Conservation (phyloP, 2,329 filamentous ascomycete genomes). For the Trichoderma polysporum region DNA sequence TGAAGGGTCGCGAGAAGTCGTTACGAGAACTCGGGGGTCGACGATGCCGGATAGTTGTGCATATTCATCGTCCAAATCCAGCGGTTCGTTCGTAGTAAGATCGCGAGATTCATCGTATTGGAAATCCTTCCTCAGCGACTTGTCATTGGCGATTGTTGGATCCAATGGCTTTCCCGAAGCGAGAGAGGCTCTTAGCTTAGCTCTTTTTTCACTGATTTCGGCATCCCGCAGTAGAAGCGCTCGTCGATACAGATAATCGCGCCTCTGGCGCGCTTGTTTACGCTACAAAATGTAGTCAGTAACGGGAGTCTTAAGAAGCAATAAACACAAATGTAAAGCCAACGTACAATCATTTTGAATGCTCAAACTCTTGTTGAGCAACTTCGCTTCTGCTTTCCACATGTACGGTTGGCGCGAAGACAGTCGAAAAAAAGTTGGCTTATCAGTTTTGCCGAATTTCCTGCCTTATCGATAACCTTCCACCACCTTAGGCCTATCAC, state of each 20-base stretch:
- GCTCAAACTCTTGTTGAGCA: not conserved
- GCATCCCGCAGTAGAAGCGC: constrained; percentile 86
- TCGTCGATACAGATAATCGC: constrained; percentile 76
- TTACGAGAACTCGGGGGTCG: constrained; percentile 85
- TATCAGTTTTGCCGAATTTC: not conserved
- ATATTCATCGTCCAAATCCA: constrained; percentile 87
- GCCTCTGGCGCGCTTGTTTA: constrained; percentile 44
- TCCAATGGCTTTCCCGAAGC: constrained; percentile 87
- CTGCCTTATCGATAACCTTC: constrained; percentile 33
- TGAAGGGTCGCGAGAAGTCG: constrained; percentile 85
- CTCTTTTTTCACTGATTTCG: constrained; percentile 87
- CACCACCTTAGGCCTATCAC: constrained; percentile 36
- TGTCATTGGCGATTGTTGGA: constrained; percentile 81
- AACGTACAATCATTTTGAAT: constrained; percentile 25
- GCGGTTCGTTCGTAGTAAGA: constrained; percentile 63
- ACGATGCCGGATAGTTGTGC: constrained; percentile 85
- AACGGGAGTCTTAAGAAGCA: no score
- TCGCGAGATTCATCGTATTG: constrained; percentile 89
- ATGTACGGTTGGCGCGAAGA: not conserved
- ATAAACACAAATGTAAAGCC: not conserved
- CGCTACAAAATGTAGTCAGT: constrained; percentile 30
- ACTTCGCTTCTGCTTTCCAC: not conserved
- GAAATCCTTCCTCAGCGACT: constrained; percentile 78
- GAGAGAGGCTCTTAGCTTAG: constrained; percentile 80
- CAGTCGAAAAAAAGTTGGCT: constrained; percentile 30